These are phyloP conservation scores for Tephrocybe rancida DNA, from an alignment of 768 basidiomycete species.

Conservation along the genomic window DNA sequence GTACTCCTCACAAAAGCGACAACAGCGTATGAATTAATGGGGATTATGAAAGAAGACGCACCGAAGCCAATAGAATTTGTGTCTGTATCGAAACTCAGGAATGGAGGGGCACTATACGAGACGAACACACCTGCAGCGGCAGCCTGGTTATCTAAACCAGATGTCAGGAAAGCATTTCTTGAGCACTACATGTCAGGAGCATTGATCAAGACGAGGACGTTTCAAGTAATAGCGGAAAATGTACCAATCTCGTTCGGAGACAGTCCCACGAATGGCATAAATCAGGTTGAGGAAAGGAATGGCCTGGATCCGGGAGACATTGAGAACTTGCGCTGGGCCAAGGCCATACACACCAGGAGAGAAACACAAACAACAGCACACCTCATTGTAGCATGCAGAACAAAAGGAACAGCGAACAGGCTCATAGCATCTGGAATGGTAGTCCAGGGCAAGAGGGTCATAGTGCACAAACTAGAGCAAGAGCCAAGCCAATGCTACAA, in stretches of 20 bases:
- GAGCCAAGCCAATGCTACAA: slow-evolving; percentile 10
- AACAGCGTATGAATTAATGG: background rate
- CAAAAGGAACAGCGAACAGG: slow-evolving; percentile 13
- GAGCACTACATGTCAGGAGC: background rate
- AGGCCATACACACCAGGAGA: background rate
- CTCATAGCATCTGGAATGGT: slow-evolving; percentile 11
- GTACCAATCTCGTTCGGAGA: background rate
- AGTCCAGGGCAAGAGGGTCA: slow-evolving; percentile 15
- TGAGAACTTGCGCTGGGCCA: background rate
- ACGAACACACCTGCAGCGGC: background rate
- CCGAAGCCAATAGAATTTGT: background rate
- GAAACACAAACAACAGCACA: background rate
- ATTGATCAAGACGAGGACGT: background rate
- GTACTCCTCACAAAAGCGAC: background rate
- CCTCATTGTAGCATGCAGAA: background rate
- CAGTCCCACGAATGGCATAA: background rate
- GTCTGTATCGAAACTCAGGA: background rate
- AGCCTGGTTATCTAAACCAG: background rate
- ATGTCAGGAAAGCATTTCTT: background rate
- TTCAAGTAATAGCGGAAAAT: background rate
- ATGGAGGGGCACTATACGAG: background rate
- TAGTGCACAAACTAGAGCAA: slow-evolving; percentile 11
- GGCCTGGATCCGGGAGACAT: background rate
- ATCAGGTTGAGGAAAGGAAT: background rate
- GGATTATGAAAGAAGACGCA: background rate